Percentiles rank a stretch among this genome's conserved stretches.
Conservation (phyloP, 164 flowering plant species). For the Dillenia suffruticosa region DNA sequence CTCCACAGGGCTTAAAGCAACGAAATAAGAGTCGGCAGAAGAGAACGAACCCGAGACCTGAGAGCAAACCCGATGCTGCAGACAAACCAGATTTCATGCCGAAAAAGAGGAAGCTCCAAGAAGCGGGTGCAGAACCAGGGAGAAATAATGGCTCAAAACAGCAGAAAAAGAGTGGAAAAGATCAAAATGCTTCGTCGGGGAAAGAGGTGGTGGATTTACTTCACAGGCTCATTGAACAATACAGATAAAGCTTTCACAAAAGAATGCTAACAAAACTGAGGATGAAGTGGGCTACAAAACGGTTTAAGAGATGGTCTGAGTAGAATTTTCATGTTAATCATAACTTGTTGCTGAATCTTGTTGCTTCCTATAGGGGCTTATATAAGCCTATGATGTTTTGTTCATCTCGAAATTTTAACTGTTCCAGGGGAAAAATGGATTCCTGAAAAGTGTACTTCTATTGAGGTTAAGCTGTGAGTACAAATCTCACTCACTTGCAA, state of each 20-base stretch:
- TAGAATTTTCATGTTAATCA: background rate
- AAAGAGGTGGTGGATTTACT: slow-evolving; percentile 59
- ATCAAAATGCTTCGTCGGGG: slow-evolving; percentile 28
- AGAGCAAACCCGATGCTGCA: background rate
- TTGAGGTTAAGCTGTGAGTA: too few relatives aligned
- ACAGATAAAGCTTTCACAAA: slow-evolving; percentile 55
- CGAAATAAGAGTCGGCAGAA: slow-evolving; percentile 7
- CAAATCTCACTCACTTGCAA: too few relatives aligned
- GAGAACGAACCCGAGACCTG: slow-evolving; percentile 4
- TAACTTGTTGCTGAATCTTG: too few relatives aligned
- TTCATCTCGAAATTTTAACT: too few relatives aligned
- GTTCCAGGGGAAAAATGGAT: too few relatives aligned
- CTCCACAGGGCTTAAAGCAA: slow-evolving; percentile 12
- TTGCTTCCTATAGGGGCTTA: too few relatives aligned
- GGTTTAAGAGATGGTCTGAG: slow-evolving; percentile 53
- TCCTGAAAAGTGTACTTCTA: too few relatives aligned
- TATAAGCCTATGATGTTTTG: too few relatives aligned
- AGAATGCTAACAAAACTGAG: slow-evolving; percentile 29
- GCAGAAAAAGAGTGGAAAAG: slow-evolving; percentile 28
- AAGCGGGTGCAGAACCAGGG: slow-evolving; percentile 12
- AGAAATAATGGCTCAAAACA: slow-evolving; percentile 16
- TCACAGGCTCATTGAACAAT: slow-evolving; percentile 71
- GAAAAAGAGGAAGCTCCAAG: slow-evolving; percentile 40
- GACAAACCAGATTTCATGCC: slow-evolving; percentile 10
- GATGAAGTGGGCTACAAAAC: slow-evolving; percentile 34